phyloP scores from a whole-genome alignment of 805 yeast genomes.

The Saccharomyces jurei region DNA sequence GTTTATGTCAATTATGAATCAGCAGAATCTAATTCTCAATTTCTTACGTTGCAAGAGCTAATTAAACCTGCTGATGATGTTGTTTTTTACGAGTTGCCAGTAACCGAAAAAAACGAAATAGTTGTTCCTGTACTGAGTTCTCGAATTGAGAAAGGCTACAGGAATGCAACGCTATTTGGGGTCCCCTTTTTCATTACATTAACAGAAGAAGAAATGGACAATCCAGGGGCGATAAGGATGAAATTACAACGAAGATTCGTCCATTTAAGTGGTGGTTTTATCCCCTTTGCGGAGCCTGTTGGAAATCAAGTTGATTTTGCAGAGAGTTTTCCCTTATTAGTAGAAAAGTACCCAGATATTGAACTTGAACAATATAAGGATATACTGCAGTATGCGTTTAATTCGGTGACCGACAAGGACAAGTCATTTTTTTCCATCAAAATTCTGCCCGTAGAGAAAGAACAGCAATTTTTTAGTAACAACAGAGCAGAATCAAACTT shows the following conservation, averaged over 20 bases:
- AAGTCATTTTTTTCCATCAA: constrained; percentile 18
- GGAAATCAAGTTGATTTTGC: constrained; percentile 4
- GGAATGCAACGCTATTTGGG: constrained; percentile 49
- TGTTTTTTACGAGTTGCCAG: constrained; percentile 50
- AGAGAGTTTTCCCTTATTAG: constrained; percentile 30
- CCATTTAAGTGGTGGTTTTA: constrained; percentile 40
- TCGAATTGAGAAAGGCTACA: constrained; percentile 33
- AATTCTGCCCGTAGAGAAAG: constrained; percentile 1
- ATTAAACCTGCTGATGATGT: constrained; percentile 57
- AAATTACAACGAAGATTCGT: constrained; percentile 46
- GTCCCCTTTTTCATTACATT: constrained; percentile 68
- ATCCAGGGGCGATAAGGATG: constrained; percentile 49
- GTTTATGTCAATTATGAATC: constrained; percentile 65
- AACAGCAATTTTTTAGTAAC: background rate
- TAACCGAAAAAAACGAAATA: constrained; percentile 37
- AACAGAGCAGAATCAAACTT: constrained; percentile 2
- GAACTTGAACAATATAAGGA: constrained; percentile 19
- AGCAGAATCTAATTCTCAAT: constrained; percentile 42
- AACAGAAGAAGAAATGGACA: constrained; percentile 40
- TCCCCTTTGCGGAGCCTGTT: constrained; percentile 26
- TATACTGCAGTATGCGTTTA: constrained; percentile 8
- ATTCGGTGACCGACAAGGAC: constrained; percentile 3
- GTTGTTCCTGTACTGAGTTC: constrained; percentile 57
- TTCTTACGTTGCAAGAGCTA: constrained; percentile 58
- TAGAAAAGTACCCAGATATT: constrained; percentile 14